phyloP scores from a whole-genome alignment of 2,329 filamentous ascomycete species.

The Pseudogymnoascus pannorum region DNA sequence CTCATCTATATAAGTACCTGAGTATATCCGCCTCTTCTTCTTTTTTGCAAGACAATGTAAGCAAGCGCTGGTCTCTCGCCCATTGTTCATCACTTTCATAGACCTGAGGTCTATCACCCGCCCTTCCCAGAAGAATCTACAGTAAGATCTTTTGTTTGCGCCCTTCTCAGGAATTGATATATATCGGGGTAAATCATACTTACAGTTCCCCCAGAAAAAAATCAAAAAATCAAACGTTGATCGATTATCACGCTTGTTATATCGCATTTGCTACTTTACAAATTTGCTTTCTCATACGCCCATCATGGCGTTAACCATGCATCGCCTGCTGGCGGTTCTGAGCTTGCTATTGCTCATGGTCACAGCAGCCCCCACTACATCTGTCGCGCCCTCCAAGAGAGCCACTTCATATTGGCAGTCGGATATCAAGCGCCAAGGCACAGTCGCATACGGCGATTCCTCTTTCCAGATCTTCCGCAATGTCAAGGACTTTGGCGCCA shows the following conservation, averaged over 20 bases:
- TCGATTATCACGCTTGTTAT: neutral
- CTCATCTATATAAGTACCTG: constrained; percentile 4
- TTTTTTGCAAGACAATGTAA: neutral
- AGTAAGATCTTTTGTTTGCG: neutral
- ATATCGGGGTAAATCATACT: neutral
- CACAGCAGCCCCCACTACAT: neutral
- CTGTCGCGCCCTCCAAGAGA: neutral
- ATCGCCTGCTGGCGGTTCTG: constrained; percentile 2
- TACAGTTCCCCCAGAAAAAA: neutral
- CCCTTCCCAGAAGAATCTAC: neutral
- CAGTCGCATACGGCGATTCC: constrained; percentile 31
- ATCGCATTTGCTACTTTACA: neutral
- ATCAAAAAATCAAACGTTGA: neutral
- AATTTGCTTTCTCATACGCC: neutral
- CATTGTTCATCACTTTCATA: constrained; percentile 3
- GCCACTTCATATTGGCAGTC: constrained; percentile 24
- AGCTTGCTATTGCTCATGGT: constrained; percentile 6
- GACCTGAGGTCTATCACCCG: neutral
- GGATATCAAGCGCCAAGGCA: constrained; percentile 27
- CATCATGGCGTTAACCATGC: neutral
- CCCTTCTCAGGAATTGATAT: neutral
- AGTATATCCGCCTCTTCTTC: neutral
- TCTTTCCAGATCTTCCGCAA: constrained; percentile 70
- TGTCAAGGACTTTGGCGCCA: constrained; percentile 68
- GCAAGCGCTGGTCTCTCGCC: constrained; percentile 4